These are phyloP conservation scores for Meripilus lineatus DNA, from an alignment of 1,284 basidiomycete genomes.

Conservation along the genomic window DNA sequence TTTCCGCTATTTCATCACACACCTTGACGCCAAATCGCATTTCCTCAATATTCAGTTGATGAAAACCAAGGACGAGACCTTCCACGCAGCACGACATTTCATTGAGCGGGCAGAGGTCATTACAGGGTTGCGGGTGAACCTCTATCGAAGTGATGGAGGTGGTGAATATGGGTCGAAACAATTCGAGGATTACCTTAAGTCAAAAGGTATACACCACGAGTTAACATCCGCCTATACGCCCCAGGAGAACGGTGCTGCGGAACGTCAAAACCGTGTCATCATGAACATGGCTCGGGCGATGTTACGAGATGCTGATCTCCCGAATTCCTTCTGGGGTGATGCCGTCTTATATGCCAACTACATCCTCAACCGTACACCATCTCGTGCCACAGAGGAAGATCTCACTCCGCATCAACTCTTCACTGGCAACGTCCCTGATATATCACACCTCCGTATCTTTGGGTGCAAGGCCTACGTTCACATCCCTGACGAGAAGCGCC, in stretches of 20 bases:
- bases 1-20: conserved; percentile 11
- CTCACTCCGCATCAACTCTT: conserved; percentile 16
- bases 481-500: conserved; percentile 13
- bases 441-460: conserved; percentile 16
- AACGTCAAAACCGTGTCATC: conserved; percentile 25
- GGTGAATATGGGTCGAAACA: conserved; percentile 8
- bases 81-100: conserved; percentile 3
- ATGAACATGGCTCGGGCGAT: conserved; percentile 21
- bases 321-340: conserved; percentile 26
- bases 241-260: conserved; percentile 22
- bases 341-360: conserved; percentile 15
- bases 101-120: conserved; percentile 17
- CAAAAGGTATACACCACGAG: conserved; percentile 15
- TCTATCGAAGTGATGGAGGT: conserved; percentile 10
- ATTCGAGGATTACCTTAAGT: conserved; percentile 4
- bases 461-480: conserved; percentile 18
- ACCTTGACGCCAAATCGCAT: conserved; percentile 11
- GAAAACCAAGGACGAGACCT: conserved; percentile 11
- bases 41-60: conserved; percentile 9
- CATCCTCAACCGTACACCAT: conserved; percentile 14
- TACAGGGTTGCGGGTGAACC: conserved; percentile 35
- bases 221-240: conserved; percentile 13
- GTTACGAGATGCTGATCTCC: conserved; percentile 21
- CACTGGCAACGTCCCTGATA: conserved; percentile 13
- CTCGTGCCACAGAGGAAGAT: conserved; percentile 9